These are phyloP conservation scores for Yamadazyma songkhlaensis DNA, from an alignment of 1,139 yeast species.

Conservation along the genomic window DNA sequence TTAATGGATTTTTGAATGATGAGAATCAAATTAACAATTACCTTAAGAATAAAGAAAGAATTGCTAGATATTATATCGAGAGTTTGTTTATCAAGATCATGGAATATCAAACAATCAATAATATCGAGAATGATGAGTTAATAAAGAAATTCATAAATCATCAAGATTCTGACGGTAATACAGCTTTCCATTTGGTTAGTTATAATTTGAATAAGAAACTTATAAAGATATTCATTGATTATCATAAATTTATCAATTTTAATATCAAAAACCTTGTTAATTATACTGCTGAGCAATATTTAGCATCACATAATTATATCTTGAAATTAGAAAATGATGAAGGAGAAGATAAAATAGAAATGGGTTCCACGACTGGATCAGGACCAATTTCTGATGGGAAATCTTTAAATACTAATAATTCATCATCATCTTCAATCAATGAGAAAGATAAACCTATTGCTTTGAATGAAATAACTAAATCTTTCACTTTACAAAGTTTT, in stretches of 20 bases:
- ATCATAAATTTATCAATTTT: conserved; percentile 68
- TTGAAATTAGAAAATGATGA: conserved; percentile 20
- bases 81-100: conserved; percentile 60
- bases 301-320: conserved; percentile 36
- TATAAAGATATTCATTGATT: conserved; percentile 66
- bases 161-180: conserved; percentile 82
- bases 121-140: conserved; percentile 20
- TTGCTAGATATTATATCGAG: conserved; percentile 82
- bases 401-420: not conserved
- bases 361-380: conserved; percentile 1
- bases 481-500: conserved; percentile 27
- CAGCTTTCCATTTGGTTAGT: conserved; percentile 83
- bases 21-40: conserved; percentile 15
- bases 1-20: conserved; percentile 11
- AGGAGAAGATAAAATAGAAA: conserved; percentile 1
- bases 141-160: conserved; percentile 72
- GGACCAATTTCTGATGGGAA: not conserved
- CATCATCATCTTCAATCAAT: conserved; percentile 4
- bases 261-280: conserved; percentile 65
- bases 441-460: conserved; percentile 6
- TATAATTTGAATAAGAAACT: conserved; percentile 72
- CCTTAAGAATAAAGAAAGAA: conserved; percentile 54
- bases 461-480: conserved; percentile 9
- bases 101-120: conserved; percentile 20
- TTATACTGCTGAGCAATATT: conserved; percentile 71